A percentile compares a stretch with the other conserved stretches of the same genome.
Evolutionary conservation across 345 rosid species (phyloP).

Genomic region (rapeseed (Brassica napus)): DNA sequence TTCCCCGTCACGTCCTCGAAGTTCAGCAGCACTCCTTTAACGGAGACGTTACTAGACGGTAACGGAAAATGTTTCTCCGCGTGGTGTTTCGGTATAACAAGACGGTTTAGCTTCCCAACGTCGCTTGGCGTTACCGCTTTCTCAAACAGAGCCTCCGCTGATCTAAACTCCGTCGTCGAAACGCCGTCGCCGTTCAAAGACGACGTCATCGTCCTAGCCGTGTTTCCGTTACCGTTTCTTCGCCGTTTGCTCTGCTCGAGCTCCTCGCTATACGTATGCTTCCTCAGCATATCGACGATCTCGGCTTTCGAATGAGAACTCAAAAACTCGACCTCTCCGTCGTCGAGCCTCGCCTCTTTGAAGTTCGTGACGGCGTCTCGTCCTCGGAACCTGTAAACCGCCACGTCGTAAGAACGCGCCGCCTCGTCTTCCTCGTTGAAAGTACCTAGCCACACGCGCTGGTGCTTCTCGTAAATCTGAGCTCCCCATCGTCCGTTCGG

Average conservation of each 20-base stretch:
- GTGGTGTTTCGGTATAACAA: slow-evolving; percentile 95
- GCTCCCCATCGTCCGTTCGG: slow-evolving; percentile 99
- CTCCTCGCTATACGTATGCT: slow-evolving; percentile 82
- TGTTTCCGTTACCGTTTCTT: slow-evolving; percentile 41
- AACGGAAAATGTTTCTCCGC: slow-evolving; percentile 86
- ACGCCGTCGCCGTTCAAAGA: slow-evolving; percentile 8
- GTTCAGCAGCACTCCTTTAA: slow-evolving; percentile 70
- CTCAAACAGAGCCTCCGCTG: slow-evolving; percentile 79
- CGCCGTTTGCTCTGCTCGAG: slow-evolving; percentile 66
- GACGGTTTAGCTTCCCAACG: slow-evolving; percentile 92
- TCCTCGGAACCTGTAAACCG: slow-evolving; percentile 82
- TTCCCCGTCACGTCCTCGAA: slow-evolving; percentile 77
- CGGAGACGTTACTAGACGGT: slow-evolving; percentile 47
- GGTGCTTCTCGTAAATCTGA: slow-evolving; percentile 98
- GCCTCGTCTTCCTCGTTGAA: slow-evolving; percentile 91
- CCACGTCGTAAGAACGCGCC: slow-evolving; percentile 84
- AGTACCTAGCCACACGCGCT: slow-evolving; percentile 96
- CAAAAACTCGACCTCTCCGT: slow-evolving; percentile 56
- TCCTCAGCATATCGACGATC: slow-evolving; percentile 92
- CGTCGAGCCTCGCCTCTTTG: slow-evolving; percentile 52
- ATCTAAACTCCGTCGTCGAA: slow-evolving; percentile 31
- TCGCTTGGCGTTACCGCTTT: slow-evolving; percentile 96
- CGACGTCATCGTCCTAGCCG: slow-evolving; percentile 28
- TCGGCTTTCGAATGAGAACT: slow-evolving; percentile 84
- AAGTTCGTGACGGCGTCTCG: slow-evolving; percentile 86